Evolutionary conservation across 768 basidiomycete species (phyloP).

Genomic region (Podaxis sp.): DNA sequence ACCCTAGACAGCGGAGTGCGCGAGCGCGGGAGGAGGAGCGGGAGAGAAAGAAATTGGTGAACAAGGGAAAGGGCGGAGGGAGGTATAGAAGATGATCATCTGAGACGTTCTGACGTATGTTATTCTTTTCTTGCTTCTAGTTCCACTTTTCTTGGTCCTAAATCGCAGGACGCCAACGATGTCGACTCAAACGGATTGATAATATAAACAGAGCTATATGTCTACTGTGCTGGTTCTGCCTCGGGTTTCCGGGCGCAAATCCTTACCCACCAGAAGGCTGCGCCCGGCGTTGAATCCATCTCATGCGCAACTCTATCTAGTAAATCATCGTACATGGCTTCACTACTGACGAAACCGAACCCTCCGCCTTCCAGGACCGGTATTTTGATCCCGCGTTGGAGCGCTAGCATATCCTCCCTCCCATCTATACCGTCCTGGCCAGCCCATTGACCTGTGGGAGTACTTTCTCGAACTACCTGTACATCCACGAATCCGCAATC

Average conservation of each 20-base stretch:
- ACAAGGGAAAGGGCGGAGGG: slow-evolving; percentile 30
- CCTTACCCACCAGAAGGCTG: neutral
- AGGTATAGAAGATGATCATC: neutral
- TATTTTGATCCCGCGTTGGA: neutral
- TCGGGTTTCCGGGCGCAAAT: neutral
- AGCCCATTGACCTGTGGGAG: neutral
- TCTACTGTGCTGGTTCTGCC: neutral
- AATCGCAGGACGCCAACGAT: neutral
- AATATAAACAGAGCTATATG: neutral
- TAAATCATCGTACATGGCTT: neutral
- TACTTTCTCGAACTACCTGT: neutral
- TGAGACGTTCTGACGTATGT: neutral
- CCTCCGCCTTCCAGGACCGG: neutral
- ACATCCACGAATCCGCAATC: neutral
- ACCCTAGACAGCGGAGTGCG: slow-evolving; percentile 72
- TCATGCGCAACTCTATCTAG: neutral
- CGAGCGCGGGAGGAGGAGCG: slow-evolving; percentile 77
- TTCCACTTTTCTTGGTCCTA: neutral
- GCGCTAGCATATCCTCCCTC: neutral
- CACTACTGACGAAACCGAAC: neutral
- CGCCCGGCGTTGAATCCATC: neutral
- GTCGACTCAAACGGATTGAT: neutral
- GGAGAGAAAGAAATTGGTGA: slow-evolving; percentile 53
- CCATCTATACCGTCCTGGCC: neutral
- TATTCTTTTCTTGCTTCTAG: neutral